Conservation (phyloP, 768 basidiomycete species). For the Boletus sp. region DNA sequence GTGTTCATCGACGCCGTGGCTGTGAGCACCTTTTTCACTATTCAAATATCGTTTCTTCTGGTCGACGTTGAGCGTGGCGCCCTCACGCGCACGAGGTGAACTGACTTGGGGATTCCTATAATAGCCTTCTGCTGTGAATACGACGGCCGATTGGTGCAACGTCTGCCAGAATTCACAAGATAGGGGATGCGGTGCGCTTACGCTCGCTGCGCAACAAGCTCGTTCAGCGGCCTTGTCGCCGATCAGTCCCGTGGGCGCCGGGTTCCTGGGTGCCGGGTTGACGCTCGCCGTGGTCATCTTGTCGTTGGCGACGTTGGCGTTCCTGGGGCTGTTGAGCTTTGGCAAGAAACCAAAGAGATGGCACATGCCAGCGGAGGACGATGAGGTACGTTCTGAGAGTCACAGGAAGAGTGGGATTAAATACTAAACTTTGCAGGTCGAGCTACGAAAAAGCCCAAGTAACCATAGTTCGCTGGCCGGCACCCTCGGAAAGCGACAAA, state of each 20-base stretch:
- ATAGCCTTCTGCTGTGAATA: conserved; percentile 51
- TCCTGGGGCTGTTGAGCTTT: conserved; percentile 39
- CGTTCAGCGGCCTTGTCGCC: conserved; percentile 34
- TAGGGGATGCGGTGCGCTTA: conserved; percentile 54
- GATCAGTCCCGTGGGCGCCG: conserved; percentile 60
- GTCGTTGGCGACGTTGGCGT: conserved; percentile 38
- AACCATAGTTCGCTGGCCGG: conserved; percentile 2
- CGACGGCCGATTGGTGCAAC: conserved; percentile 56
- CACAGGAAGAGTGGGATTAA: background rate
- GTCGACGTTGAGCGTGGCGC: background rate
- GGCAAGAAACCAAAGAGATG: conserved; percentile 15
- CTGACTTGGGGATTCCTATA: background rate
- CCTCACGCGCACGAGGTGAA: background rate
- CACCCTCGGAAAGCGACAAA: background rate
- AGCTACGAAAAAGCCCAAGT: conserved; percentile 21
- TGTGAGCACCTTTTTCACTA: conserved; percentile 22
- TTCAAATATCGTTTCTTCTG: background rate
- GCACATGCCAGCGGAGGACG: background rate
- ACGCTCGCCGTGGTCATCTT: conserved; percentile 42
- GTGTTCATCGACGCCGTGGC: conserved; percentile 44
- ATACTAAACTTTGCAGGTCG: conserved; percentile 17
- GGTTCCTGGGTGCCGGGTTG: conserved; percentile 63
- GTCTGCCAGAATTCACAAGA: conserved; percentile 55
- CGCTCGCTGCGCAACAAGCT: conserved; percentile 29
- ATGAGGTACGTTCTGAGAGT: conserved; percentile 17